phyloP scores from a whole-genome alignment of 2,329 filamentous ascomycete genomes.

The Simplicillium aogashimaense region DNA sequence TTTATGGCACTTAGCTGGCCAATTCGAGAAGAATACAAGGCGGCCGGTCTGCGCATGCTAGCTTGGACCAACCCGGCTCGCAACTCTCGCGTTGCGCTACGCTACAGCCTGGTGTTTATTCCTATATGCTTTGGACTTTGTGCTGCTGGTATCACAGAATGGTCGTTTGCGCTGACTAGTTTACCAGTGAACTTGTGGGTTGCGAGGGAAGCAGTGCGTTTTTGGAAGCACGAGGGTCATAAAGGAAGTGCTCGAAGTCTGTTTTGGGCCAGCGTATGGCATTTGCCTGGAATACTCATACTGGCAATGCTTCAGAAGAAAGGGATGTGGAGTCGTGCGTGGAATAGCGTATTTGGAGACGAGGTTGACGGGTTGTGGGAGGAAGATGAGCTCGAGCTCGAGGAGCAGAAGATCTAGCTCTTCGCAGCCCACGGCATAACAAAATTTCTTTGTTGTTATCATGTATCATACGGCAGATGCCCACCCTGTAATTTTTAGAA shows the following conservation, averaged over 20 bases:
- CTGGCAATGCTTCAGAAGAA: constrained; percentile 89
- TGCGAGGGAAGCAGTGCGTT: constrained; percentile 64
- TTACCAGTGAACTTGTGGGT: constrained; percentile 81
- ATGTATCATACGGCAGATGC: no score
- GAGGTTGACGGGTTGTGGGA: constrained; percentile 49
- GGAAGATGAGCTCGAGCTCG: constrained; percentile 37
- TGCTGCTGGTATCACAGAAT: constrained; percentile 72
- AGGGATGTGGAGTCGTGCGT: constrained; percentile 79
- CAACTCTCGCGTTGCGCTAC: constrained; percentile 77
- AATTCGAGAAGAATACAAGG: constrained; percentile 82
- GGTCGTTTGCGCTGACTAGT: constrained; percentile 74
- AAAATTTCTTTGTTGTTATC: no score
- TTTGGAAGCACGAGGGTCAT: constrained; percentile 70
- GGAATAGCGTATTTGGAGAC: constrained; percentile 54
- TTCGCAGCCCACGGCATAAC: no score
- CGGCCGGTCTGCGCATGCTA: constrained; percentile 61
- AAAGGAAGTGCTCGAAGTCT: constrained; percentile 72
- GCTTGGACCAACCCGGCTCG: constrained; percentile 77
- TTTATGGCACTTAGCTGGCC: constrained; percentile 90
- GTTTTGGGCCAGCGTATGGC: constrained; percentile 98
- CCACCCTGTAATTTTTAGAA: no score
- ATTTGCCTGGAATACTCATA: constrained; percentile 81
- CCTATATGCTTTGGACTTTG: constrained; percentile 78
- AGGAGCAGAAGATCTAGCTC: no score
- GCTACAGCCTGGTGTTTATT: constrained; percentile 79